Evolutionary conservation across 352 stramenopile genomes (phyloP).

Genomic region (Pythium brachiatum): DNA sequence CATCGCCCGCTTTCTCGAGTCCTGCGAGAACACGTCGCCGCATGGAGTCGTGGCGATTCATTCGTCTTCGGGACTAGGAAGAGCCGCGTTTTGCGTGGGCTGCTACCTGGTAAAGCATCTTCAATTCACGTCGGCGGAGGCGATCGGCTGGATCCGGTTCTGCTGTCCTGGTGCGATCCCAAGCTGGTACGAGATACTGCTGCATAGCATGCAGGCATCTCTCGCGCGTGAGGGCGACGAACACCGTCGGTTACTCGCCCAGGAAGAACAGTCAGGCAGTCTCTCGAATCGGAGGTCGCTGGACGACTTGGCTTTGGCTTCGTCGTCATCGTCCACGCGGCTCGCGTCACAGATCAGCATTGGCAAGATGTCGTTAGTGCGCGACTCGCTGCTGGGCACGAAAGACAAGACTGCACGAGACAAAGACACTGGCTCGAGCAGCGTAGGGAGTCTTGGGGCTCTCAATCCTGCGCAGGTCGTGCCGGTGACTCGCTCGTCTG

Average conservation of each 20-base stretch:
- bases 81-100: slow-evolving; percentile 94
- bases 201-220: slow-evolving; percentile 82
- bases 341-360: slow-evolving; percentile 49
- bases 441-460: not conserved
- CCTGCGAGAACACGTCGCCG: slow-evolving; percentile 69
- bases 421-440: slow-evolving; percentile 14
- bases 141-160: slow-evolving; percentile 95
- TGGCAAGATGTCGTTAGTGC: slow-evolving; percentile 55
- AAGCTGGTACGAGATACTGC: slow-evolving; percentile 84
- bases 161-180: slow-evolving; percentile 88
- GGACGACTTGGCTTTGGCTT: slow-evolving; percentile 7
- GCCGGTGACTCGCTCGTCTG: not conserved
- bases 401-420: slow-evolving; percentile 27
- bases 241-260: slow-evolving; percentile 24
- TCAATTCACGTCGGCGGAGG: slow-evolving; percentile 92
- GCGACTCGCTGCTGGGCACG: slow-evolving; percentile 55
- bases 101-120: slow-evolving; percentile 99
- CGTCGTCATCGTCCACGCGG: not conserved
- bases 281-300: not conserved
- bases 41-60: slow-evolving; percentile 69
- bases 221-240: slow-evolving; percentile 67
- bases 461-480: slow-evolving; percentile 9
- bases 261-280: slow-evolving; percentile 1
- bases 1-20: slow-evolving; percentile 81
- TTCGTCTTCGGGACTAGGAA: slow-evolving; percentile 80